Percentiles rank a stretch among this genome's conserved stretches.
Conservation (phyloP, 1,139 yeast genomes). For the Debaryomycetaceae sp. region DNA sequence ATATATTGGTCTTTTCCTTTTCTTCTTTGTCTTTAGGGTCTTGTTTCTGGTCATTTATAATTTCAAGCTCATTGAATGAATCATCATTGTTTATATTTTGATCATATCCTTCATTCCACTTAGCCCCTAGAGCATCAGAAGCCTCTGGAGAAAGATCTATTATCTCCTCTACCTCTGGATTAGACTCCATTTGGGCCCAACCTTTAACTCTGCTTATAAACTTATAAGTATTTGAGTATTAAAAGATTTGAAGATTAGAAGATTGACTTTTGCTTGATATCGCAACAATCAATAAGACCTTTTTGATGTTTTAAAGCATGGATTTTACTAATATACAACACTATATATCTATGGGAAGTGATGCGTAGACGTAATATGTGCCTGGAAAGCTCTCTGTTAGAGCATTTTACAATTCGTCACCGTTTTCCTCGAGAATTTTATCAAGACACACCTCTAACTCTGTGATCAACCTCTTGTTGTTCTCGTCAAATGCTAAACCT, state of each 20-base stretch:
- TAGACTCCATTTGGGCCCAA: background rate
- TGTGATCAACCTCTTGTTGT: conserved; percentile 39
- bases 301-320: too few relatives aligned
- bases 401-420: conserved; percentile 37
- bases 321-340: background rate
- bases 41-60: background rate
- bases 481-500: conserved; percentile 65
- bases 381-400: too few relatives aligned
- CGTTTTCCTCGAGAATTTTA: conserved; percentile 50
- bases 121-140: background rate
- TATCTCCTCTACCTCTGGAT: background rate
- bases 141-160: background rate
- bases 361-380: too few relatives aligned
- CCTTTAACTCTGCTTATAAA: background rate
- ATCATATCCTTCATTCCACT: background rate
- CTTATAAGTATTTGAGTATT: too few relatives aligned
- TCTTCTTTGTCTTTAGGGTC: background rate
- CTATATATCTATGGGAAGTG: too few relatives aligned
- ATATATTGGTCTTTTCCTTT: too few relatives aligned
- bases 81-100: background rate
- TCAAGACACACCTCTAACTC: conserved; percentile 46
- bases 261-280: too few relatives aligned
- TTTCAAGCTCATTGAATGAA: background rate
- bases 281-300: too few relatives aligned
- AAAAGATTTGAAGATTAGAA: too few relatives aligned